Conservation (phyloP, 768 basidiomycete species). For the Lactarius akahatsu region DNA sequence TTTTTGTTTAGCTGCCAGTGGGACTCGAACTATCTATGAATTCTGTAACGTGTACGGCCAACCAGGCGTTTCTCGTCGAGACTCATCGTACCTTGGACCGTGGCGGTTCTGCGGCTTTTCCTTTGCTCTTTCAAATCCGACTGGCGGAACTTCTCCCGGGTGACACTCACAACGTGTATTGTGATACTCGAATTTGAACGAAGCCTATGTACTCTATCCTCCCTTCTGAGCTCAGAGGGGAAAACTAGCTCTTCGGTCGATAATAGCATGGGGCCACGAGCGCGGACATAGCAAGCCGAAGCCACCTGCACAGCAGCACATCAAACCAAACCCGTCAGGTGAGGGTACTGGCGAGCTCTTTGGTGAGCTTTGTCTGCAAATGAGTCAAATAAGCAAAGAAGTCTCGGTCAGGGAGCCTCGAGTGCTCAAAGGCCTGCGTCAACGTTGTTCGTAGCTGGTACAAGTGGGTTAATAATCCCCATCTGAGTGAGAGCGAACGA, state of each 20-base stretch:
- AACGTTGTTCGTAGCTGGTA: conserved; percentile 73
- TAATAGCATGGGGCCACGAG: not conserved
- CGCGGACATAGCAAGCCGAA: not conserved
- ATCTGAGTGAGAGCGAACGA: not conserved
- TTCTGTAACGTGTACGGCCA: too few relatives aligned
- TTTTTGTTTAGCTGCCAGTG: too few relatives aligned
- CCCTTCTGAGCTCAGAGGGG: not conserved
- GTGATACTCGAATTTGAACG: not conserved
- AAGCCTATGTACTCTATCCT: not conserved
- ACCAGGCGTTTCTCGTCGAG: too few relatives aligned
- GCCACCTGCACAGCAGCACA: not conserved
- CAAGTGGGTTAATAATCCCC: not conserved
- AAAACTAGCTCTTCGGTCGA: not conserved
- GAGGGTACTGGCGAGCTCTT: conserved; percentile 46
- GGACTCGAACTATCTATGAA: too few relatives aligned
- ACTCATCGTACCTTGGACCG: too few relatives aligned
- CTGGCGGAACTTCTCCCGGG: not conserved
- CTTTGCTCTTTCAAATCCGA: not conserved
- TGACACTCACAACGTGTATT: not conserved
- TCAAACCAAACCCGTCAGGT: conserved; percentile 14
- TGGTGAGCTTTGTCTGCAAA: conserved; percentile 70
- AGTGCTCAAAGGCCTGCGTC: conserved; percentile 68
- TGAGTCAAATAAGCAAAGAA: conserved; percentile 61
- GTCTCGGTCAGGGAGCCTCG: conserved; percentile 70
- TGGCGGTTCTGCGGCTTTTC: not conserved